Conservation (phyloP, 352 stramenopile genomes). For the Phytophthora sp. region DNA sequence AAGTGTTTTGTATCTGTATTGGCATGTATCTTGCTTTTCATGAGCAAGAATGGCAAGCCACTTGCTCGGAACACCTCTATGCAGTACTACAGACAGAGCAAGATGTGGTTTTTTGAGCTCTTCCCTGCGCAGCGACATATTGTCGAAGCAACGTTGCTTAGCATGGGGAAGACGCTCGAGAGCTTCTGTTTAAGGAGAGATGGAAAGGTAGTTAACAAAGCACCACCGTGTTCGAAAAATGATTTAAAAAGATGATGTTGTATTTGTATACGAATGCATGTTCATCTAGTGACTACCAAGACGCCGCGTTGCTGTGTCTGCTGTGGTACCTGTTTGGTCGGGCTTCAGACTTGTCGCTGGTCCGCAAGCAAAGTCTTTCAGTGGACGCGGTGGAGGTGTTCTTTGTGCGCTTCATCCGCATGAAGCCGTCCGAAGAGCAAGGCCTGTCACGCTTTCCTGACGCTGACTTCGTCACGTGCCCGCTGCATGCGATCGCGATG, state of each 20-base stretch:
- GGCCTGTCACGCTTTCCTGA: constrained; percentile 34
- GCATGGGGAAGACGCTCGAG: constrained; percentile 7
- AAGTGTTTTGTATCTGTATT: constrained; percentile 19
- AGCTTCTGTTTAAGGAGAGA: constrained; percentile 7
- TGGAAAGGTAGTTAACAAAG: constrained; percentile 6
- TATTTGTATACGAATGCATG: constrained; percentile 12
- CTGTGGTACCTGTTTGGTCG: constrained; percentile 37
- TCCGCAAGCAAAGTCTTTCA: constrained; percentile 31
- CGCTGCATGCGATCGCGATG: constrained; percentile 16
- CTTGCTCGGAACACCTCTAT: constrained; percentile 18
- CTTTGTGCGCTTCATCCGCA: constrained; percentile 26
- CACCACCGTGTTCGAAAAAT: constrained; percentile 1
- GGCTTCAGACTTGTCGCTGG: constrained; percentile 27
- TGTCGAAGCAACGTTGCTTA: constrained; percentile 13
- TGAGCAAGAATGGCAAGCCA: constrained; percentile 15
- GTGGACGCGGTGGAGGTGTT: constrained; percentile 14
- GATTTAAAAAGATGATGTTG: constrained; percentile 8
- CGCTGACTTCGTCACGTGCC: constrained; percentile 18
- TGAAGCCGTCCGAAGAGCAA: constrained; percentile 41
- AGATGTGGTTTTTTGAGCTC: constrained; percentile 16
- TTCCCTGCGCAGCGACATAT: constrained; percentile 6
- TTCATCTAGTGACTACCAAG: constrained; percentile 19
- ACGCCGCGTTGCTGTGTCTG: constrained; percentile 22
- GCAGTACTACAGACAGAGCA: constrained; percentile 7
- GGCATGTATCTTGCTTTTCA: constrained; percentile 30